Base-by-base conservation (phyloP, 2,329 filamentous ascomycete species). In the Trichoderma sp. region DNA sequence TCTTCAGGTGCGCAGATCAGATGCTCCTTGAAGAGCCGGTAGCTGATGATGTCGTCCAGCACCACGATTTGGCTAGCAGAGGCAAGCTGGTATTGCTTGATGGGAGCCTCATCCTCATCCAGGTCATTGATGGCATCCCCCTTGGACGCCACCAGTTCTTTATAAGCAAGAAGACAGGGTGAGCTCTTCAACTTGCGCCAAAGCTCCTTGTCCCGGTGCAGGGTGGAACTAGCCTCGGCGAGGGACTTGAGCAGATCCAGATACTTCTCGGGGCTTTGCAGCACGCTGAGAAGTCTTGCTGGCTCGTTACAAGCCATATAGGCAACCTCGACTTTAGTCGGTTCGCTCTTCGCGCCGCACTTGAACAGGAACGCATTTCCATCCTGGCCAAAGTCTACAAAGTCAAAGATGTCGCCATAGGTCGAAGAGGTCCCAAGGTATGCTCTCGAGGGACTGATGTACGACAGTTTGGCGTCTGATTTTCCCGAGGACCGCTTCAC, bases 341-440 rank as follows among this genome's bases (percentile, higher is more conserved):
- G 95, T 76, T 99, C 94, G 68, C 87, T 88, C 77, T 96, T 97
- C 3, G 93, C 94, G 10, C 95, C 95, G 69, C 93, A 92, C 68
- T 91, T 91, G 71, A 93, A 86, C 19, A 99, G 79, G 72, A 99
- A 99, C 0, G 90, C 82, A 72, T 98, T 98, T 2, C 92, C 94
- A 73, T 94, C 88, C 41, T 83, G 80, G 0, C 94, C 93, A 78
- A 97, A 99, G 74, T 98, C 91, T 15, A 98, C 93, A 76, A 97
- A 99, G 74, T 98, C 93, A 70, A 99, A 97, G 39, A 99, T 96
- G 39, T 96, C 91, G 12, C 87, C 90, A 72, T 96, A 99, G 7
- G 82, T 83, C 2, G 79, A 75, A 6, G 84, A 87, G 30, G 69
- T 88, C 9, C 95, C 95, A 2, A 99, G 82, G 74, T 97, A 99